Evolutionary conservation across 2,329 filamentous ascomycete species (phyloP), one percentile per base, ranked within the genome.

Genomic region (Ophiostoma triangulosporum): DNA sequence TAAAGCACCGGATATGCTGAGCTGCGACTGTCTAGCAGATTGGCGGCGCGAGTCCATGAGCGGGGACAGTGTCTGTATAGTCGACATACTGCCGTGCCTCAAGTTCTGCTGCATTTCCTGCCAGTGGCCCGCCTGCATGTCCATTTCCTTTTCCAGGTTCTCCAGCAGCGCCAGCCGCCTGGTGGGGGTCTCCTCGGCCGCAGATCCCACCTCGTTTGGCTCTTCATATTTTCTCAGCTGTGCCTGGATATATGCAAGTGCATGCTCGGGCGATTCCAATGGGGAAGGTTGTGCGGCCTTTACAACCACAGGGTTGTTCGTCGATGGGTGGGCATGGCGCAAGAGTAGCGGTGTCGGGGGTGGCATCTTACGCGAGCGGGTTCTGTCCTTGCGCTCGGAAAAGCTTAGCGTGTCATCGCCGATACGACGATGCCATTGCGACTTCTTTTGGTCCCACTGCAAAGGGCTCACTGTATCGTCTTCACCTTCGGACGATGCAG

Each of bases 111-210:
- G 77, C 66, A 83, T 72, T 50, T 73, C 67, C 54, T 76, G 73
- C 81, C 80, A 84, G 58, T 76, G 73, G 52, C 70, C 70, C 61
- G 81, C 77, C 61, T 84, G 76, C 58, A 72, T 64, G 0, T 74
- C 77, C 72, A 84, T 78, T 63, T 84, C 81, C 56, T 68, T 69
- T 61, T 84, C 81, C 1, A 84, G 66, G 56, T 79, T 74, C 31
- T 77, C 73, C 1, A 84, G 66, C 3, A 82, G 68, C 32, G 69
- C 70, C 54, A 76, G 65, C 27, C 72, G 68, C 53, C 69, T 68
- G 14, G 67, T 65, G 27, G 71, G 65, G 57, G 65, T 71, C 52
- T 67, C 68, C 1, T 64, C 64, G 14, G 66, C 66, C 32, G 61
- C 59, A 3, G 45, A 46, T 46, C 43, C 38, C 31, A 43, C 53